Evolutionary conservation across 1,139 yeast species (phyloP).

Genomic region (Taphrina flavorubra): DNA sequence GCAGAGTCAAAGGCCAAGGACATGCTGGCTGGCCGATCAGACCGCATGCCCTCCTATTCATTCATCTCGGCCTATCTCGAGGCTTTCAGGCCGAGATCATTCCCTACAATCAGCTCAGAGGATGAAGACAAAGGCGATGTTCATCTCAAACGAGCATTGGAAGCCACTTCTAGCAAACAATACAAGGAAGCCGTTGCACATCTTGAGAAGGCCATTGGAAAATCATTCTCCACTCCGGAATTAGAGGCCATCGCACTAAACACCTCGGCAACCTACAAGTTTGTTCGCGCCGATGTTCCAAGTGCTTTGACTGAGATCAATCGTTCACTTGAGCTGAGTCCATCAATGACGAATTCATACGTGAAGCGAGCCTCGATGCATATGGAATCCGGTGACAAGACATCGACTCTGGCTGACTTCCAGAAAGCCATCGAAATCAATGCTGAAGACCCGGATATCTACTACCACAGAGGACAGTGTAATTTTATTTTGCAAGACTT

Average conservation of each 20-base stretch:
- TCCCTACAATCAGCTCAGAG: constrained; percentile 56
- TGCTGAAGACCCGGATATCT: constrained; percentile 77
- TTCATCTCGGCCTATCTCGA: constrained; percentile 86
- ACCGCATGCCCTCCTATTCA: constrained; percentile 80
- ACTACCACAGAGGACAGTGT: constrained; percentile 94
- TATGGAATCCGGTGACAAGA: constrained; percentile 71
- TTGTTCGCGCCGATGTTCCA: constrained; percentile 75
- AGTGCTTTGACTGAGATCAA: constrained; percentile 66
- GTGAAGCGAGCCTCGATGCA: constrained; percentile 81
- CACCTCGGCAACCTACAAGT: constrained; percentile 79
- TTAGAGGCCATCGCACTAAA: constrained; percentile 71
- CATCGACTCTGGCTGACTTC: constrained; percentile 71
- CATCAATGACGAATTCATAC: constrained; percentile 77
- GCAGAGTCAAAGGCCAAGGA: constrained; percentile 57
- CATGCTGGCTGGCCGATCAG: constrained; percentile 59
- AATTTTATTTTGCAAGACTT: constrained; percentile 80
- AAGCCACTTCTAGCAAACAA: constrained; percentile 66
- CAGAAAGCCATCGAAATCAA: constrained; percentile 72
- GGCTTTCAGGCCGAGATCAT: constrained; percentile 60
- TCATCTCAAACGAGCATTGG: constrained; percentile 70
- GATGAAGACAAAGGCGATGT: constrained; percentile 62
- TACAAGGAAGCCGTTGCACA: constrained; percentile 75
- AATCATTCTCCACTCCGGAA: constrained; percentile 45
- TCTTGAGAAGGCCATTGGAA: constrained; percentile 68
- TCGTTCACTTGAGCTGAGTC: constrained; percentile 67